Percentiles rank a stretch among this genome's conserved stretches.
phyloP scores from a whole-genome alignment of 768 basidiomycete species.

The Amanita rimosa region DNA sequence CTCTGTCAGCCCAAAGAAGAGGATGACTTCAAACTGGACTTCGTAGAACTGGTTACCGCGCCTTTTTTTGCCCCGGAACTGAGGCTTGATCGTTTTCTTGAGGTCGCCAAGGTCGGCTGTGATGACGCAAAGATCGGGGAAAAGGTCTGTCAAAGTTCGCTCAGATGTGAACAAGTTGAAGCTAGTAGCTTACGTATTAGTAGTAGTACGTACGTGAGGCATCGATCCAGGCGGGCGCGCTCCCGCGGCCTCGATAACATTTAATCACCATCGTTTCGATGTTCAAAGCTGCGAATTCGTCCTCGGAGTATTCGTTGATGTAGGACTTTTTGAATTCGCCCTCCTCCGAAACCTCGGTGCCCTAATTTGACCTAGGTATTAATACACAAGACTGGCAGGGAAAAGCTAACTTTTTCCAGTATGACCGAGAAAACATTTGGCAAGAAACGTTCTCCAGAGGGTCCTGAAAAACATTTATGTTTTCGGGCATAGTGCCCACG shows the following conservation, averaged over 20 bases:
- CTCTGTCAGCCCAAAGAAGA: conserved; percentile 34
- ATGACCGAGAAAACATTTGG: conserved; percentile 8
- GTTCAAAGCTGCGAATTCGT: conserved; percentile 5
- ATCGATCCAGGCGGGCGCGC: conserved; percentile 13
- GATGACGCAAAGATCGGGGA: conserved; percentile 13
- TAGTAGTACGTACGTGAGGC: conserved; percentile 12
- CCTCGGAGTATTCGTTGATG: conserved; percentile 2
- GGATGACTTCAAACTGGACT: conserved; percentile 24
- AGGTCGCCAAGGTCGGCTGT: conserved; percentile 12
- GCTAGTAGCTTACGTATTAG: too few relatives aligned
- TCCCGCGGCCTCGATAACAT: conserved; percentile 12
- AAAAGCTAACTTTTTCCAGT: conserved; percentile 5
- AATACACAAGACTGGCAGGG: background rate
- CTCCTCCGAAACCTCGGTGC: conserved; percentile 13
- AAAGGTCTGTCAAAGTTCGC: conserved; percentile 8
- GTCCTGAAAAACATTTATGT: background rate
- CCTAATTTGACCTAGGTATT: conserved; percentile 7
- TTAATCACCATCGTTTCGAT: conserved; percentile 7
- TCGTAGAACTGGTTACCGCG: conserved; percentile 16
- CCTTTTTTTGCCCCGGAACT: conserved; percentile 9
- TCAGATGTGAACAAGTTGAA: too few relatives aligned
- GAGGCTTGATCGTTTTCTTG: conserved; percentile 3
- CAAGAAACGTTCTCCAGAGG: conserved; percentile 6
- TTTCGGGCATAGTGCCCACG: conserved; percentile 6
- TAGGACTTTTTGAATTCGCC: conserved; percentile 12